Percentiles rank a stretch among this genome's conserved stretches.
Conservation (phyloP, 345 rosid species). For the Citrus sp. region DNA sequence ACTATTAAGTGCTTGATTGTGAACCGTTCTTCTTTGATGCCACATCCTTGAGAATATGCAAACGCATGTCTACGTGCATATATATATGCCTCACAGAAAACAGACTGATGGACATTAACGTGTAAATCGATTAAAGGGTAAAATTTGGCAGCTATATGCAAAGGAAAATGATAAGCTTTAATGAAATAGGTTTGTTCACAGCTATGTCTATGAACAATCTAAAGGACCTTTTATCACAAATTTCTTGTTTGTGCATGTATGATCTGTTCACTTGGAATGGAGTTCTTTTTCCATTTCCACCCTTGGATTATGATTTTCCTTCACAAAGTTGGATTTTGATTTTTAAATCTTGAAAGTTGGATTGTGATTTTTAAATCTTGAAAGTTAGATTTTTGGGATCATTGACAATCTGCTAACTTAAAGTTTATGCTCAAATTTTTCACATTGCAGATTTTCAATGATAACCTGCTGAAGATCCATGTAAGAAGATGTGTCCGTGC, state of each 20-base stretch:
- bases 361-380: not conserved
- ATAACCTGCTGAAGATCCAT: slow-evolving; percentile 64
- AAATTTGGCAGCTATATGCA: not conserved
- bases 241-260: not conserved
- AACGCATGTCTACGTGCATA: not conserved
- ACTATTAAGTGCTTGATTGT: slow-evolving; percentile 5
- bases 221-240: not conserved
- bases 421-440: not conserved
- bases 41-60: not conserved
- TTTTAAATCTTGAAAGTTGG: not conserved
- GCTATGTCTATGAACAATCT: not conserved
- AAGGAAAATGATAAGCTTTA: not conserved
- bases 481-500: slow-evolving; percentile 62
- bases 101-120: not conserved
- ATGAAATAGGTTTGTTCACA: not conserved
- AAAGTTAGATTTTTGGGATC: not conserved
- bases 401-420: not conserved
- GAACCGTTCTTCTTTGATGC: not conserved
- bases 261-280: not conserved
- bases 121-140: not conserved
- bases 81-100: not conserved
- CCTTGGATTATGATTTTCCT: not conserved
- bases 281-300: not conserved
- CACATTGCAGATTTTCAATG: slow-evolving; percentile 76
- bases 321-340: not conserved